A percentile compares a stretch with the other conserved stretches of the same genome.
These are phyloP conservation scores for Alloascoidea africana DNA, from an alignment of 805 yeast genomes.

Conservation along the genomic window DNA sequence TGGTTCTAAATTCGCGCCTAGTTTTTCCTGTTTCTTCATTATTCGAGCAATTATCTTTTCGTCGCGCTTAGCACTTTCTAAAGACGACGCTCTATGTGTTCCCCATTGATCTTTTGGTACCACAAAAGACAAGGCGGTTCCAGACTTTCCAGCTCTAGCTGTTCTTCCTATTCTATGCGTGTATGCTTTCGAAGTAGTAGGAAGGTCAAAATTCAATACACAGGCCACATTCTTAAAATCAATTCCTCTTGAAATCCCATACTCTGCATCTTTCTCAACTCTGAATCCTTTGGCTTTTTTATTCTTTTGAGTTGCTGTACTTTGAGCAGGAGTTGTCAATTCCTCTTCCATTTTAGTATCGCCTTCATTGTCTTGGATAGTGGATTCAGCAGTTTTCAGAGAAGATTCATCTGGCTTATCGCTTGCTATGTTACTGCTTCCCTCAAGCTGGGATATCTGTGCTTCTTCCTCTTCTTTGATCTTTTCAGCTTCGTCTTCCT, in stretches of 20 bases:
- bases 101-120: conserved; percentile 76
- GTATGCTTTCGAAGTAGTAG: conserved; percentile 77
- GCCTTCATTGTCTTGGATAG: too few relatives aligned
- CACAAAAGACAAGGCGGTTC: conserved; percentile 88
- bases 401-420: conserved; percentile 7
- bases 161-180: conserved; percentile 94
- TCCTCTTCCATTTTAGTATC: conserved; percentile 5
- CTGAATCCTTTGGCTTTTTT: conserved; percentile 12
- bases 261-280: conserved; percentile 49
- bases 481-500: conserved; percentile 29
- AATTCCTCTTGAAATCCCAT: conserved; percentile 92
- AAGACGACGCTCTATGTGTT: conserved; percentile 69
- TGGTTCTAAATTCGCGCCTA: conserved; percentile 67
- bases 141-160: conserved; percentile 93
- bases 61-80: conserved; percentile 61
- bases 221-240: conserved; percentile 95
- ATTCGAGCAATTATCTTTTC: conserved; percentile 75
- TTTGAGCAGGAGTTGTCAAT: conserved; percentile 3
- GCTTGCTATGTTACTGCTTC: conserved; percentile 3
- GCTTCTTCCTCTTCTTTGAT: conserved; percentile 14
- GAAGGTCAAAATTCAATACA: conserved; percentile 89
- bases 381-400: conserved; percentile 11
- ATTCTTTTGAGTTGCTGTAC: conserved; percentile 6
- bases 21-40: conserved; percentile 55
- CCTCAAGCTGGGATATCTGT: conserved; percentile 8